Conservation (phyloP, 176 grass and related monocot species). For the Aegilops tauschii region DNA sequence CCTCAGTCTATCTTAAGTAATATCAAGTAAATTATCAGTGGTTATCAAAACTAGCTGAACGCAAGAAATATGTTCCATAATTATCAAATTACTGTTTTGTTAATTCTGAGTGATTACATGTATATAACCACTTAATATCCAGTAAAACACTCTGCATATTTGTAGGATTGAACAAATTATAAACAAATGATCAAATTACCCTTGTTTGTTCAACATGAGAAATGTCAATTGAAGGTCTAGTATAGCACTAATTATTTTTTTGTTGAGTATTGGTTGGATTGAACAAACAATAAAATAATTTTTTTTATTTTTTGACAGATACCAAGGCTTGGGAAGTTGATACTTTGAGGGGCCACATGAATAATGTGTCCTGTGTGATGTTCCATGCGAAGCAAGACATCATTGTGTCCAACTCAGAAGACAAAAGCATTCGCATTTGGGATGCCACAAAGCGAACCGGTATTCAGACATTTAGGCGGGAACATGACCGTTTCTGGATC, state of each 20-base stretch:
- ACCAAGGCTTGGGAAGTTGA: constrained; percentile 99
- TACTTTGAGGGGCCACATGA: constrained; percentile 97
- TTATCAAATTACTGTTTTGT: not conserved
- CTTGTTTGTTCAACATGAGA: not conserved
- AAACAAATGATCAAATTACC: not conserved
- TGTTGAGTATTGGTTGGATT: not conserved
- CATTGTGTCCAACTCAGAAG: constrained; percentile 96
- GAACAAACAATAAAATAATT: not conserved
- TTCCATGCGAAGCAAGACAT: constrained; percentile 99
- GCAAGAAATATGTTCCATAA: not conserved
- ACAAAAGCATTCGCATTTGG: constrained; percentile 98
- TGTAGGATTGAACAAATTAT: not conserved
- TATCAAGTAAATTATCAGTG: not conserved
- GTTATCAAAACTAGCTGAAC: not conserved
- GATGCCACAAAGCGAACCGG: constrained; percentile 97
- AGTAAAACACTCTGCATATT: not conserved
- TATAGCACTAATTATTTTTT: not conserved
- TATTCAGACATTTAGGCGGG: constrained; percentile 88
- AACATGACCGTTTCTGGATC: constrained; percentile 98
- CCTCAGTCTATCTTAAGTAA: not conserved
- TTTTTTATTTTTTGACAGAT: constrained; percentile 54
- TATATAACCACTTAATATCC: not conserved
- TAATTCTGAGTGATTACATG: not conserved
- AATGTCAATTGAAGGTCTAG: not conserved
- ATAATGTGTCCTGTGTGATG: constrained; percentile 96